Percentiles rank a stretch among this genome's conserved stretches.
These are phyloP conservation scores for Penicillium pancosmium DNA, from an alignment of 495 filamentous ascomycete genomes.

Conservation along the genomic window DNA sequence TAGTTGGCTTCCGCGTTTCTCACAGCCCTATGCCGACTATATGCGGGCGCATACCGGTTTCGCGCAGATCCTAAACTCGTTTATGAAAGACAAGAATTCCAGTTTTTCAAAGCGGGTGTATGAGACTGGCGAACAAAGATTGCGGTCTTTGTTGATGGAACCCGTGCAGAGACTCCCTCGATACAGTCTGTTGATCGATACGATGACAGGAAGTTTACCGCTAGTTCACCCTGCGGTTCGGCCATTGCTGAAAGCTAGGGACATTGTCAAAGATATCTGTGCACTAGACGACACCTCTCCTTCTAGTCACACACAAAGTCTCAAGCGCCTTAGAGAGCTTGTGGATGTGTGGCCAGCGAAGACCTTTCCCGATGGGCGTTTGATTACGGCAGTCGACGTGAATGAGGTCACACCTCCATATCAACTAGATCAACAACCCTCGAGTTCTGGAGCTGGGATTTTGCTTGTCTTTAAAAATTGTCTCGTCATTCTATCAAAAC, in stretches of 20 bases:
- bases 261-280: conserved; percentile 93
- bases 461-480: conserved; percentile 84
- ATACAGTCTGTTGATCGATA: conserved; percentile 94
- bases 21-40: conserved; percentile 86
- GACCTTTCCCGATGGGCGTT: conserved; percentile 71
- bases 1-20: conserved; percentile 90
- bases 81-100: conserved; percentile 71
- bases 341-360: conserved; percentile 79
- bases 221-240: conserved; percentile 80
- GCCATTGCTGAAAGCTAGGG: conserved; percentile 78
- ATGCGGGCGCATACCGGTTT: conserved; percentile 84
- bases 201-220: conserved; percentile 83
- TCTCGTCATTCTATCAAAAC: conserved; percentile 74
- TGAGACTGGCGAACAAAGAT: conserved; percentile 83
- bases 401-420: conserved; percentile 78
- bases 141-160: conserved; percentile 94
- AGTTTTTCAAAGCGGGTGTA: conserved; percentile 78
- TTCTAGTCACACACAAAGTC: conserved; percentile 67
- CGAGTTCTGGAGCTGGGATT: conserved; percentile 60
- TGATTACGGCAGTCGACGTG: conserved; percentile 85
- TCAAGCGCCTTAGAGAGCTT: conserved; percentile 71
- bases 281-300: conserved; percentile 71
- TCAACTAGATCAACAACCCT: conserved; percentile 38
- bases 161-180: conserved; percentile 93
- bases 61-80: conserved; percentile 72